Evolutionary conservation across 768 basidiomycete genomes (phyloP).

Genomic region (Tubosaeta brunneosetosa): DNA sequence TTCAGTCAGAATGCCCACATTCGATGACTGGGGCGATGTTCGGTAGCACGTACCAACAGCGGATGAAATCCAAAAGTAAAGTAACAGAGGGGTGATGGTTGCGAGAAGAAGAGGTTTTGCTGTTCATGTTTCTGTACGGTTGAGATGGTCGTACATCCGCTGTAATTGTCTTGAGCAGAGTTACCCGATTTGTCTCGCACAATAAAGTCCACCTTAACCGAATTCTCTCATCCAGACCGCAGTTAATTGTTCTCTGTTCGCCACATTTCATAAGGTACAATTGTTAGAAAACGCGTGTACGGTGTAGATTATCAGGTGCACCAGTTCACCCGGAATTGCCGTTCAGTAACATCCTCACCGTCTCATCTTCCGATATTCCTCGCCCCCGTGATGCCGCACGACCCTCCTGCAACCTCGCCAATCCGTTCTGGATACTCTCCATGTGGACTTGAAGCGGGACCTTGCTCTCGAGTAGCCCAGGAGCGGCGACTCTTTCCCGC

Average conservation of each 20-base stretch:
- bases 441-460: slow-evolving; percentile 74
- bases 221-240: background rate
- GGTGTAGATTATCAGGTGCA: background rate
- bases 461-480: slow-evolving; percentile 53
- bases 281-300: background rate
- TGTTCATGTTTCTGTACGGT: slow-evolving; percentile 12
- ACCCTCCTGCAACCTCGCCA: slow-evolving; percentile 53
- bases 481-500: slow-evolving; percentile 65
- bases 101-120: slow-evolving; percentile 1
- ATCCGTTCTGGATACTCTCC: slow-evolving; percentile 60
- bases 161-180: slow-evolving; percentile 23
- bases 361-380: slow-evolving; percentile 37
- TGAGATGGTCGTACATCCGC: background rate
- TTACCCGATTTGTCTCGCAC: slow-evolving; percentile 23
- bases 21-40: background rate
- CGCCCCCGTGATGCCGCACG: slow-evolving; percentile 48
- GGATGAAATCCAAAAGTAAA: background rate
- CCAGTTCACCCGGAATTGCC: slow-evolving; percentile 3
- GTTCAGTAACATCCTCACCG: slow-evolving; percentile 22
- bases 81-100: background rate
- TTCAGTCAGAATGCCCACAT: background rate
- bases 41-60: background rate
- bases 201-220: slow-evolving; percentile 19
- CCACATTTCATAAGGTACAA: background rate
- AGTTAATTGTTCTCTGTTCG: slow-evolving; percentile 1